Base-by-base conservation (phyloP, 208 protist genomes). In the Angomonas desouzai region DNA sequence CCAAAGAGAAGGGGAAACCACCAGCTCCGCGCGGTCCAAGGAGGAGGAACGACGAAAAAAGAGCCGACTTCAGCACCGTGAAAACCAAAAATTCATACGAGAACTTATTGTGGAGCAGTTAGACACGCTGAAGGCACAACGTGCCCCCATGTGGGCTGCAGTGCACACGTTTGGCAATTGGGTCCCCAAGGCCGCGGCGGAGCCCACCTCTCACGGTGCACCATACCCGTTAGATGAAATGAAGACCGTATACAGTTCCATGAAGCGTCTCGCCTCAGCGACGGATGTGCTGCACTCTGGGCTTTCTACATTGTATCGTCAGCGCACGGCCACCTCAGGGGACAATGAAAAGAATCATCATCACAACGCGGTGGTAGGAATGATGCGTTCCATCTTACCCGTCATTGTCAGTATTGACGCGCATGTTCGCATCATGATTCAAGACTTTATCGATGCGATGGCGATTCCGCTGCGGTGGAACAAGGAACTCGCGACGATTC, bases 371-470 rank as follows among this genome's bases (percentile, higher is more conserved):
- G 36, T 40, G 9, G 36, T 6, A 18, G 36, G 13, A 6, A 40
- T 40, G 45, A 27, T 51, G 45, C 45, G 45, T 4, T 51, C 45
- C 18, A 16, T 51, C 9, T 16, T 51, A 23, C 10, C 10, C 3
- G 45, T 51, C 18, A 51, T 23, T 13, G 45, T 51, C 6, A 27
- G 18, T 23, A 74, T 87, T n/a, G 66, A 81, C 25, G 16, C 22
- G 22, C 66, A 65, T 20, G 59, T 49, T n/a, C 62, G 67, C 18
- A 27, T 66, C 28, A 62, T 83, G 9, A 66, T 87, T 55, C 70
- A 77, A 40, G 76, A 83, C 69, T 81, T 83, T 65, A 66, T 85
- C 13, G 66, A 77, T 55, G 72, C 83, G 1, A 29, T 83, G 28
- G 62, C 68, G 4, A 43, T 34, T 43, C 78, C 83, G 18, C 67